Percentiles rank a stretch among this genome's conserved stretches.
Conservation (phyloP, 1,284 basidiomycete genomes). For the Polyporus tsugae region DNA sequence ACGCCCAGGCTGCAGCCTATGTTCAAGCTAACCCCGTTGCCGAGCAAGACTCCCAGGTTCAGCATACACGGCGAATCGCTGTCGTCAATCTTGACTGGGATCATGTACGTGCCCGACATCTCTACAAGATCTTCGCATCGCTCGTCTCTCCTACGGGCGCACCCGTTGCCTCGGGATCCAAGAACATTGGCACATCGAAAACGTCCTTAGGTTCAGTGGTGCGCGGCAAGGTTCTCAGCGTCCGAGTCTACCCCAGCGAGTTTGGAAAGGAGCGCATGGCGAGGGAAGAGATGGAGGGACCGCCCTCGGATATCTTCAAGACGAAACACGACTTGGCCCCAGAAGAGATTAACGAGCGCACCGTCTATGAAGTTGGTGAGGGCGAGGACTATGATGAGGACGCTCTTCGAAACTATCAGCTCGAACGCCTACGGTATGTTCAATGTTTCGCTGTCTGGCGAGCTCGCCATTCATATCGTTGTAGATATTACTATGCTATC, state of each 20-base stretch:
- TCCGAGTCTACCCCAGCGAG: conserved; percentile 91
- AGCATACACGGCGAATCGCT: conserved; percentile 83
- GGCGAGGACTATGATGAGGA: conserved; percentile 88
- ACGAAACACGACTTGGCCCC: conserved; percentile 48
- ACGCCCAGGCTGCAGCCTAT: conserved; percentile 77
- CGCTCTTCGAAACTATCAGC: conserved; percentile 90
- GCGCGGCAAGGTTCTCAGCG: conserved; percentile 74
- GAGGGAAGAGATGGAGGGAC: conserved; percentile 90
- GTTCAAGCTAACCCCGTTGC: conserved; percentile 51
- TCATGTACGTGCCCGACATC: conserved; percentile 88
- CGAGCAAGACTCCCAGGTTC: conserved; percentile 44
- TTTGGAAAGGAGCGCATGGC: conserved; percentile 93
- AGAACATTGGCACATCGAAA: conserved; percentile 34
- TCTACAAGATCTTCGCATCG: conserved; percentile 95
- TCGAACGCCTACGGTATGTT: conserved; percentile 88
- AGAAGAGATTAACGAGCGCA: conserved; percentile 70
- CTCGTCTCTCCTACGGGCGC: conserved; percentile 73
- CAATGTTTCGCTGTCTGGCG: conserved; percentile 15
- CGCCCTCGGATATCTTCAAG: conserved; percentile 87
- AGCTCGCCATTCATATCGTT: conserved; percentile 9
- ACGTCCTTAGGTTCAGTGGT: conserved; percentile 41
- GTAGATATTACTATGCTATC: conserved; percentile 96
- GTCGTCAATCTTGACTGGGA: conserved; percentile 99
- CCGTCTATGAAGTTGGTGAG: conserved; percentile 72
- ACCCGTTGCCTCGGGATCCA: conserved; percentile 42